These are phyloP conservation scores for Garcileccinum viscosum DNA, from an alignment of 1,284 basidiomycete genomes.

Conservation along the genomic window DNA sequence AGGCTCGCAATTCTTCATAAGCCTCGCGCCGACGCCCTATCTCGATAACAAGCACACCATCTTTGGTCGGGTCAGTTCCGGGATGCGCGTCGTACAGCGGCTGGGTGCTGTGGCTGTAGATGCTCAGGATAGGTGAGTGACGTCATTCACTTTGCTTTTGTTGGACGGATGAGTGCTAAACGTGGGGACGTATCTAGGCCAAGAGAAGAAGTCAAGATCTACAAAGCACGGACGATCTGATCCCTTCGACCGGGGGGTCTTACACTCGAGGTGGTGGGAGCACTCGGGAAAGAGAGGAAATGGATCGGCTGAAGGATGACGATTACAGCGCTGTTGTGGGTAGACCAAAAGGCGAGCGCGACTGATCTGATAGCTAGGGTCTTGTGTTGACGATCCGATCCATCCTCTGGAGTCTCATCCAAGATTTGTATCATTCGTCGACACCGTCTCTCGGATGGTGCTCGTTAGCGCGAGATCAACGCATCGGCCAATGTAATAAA, in stretches of 20 bases:
- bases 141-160: neutral
- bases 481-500: no score
- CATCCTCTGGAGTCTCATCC: no score
- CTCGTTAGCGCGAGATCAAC: no score
- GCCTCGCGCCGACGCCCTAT: conserved; percentile 88
- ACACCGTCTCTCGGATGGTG: no score
- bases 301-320: neutral
- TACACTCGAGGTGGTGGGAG: no score
- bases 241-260: neutral
- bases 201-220: conserved; percentile 79
- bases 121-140: conserved; percentile 72
- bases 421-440: no score
- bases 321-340: no score
- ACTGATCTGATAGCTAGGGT: neutral
- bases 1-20: conserved; percentile 95
- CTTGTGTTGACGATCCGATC: no score
- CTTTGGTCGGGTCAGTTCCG: conserved; percentile 85
- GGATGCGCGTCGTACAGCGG: conserved; percentile 87
- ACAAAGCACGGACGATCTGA: conserved; percentile 63
- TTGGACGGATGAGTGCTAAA: neutral
- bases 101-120: conserved; percentile 82
- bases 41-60: conserved; percentile 95
- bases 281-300: neutral
- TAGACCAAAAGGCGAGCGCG: neutral
- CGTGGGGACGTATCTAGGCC: conserved; percentile 55